Percentiles rank a stretch among this genome's conserved stretches.
Evolutionary conservation across 257 asterid genomes (phyloP).

Genomic region (Gynochthodes officinalis): DNA sequence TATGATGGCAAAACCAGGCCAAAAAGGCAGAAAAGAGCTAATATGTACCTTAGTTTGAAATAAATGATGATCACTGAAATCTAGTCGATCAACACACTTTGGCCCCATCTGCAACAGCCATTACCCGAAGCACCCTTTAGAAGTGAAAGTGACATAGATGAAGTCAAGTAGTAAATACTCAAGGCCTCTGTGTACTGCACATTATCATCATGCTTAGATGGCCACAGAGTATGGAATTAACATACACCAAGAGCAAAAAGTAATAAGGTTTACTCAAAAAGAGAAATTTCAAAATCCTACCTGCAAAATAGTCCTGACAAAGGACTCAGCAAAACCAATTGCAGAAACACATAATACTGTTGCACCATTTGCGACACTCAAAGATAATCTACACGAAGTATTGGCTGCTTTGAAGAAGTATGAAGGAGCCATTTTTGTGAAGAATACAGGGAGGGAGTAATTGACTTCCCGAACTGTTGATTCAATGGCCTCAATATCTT

Average conservation of each 20-base stretch:
- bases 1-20: neutral
- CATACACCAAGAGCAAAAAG: neutral
- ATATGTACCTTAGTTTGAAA: conserved; percentile 52
- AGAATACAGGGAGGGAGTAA: conserved; percentile 48
- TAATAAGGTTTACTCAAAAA: neutral
- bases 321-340: conserved; percentile 78
- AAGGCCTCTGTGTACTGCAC: neutral
- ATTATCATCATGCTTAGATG: neutral
- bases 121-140: conserved; percentile 16
- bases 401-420: conserved; percentile 55
- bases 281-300: conserved; percentile 28
- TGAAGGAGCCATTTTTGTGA: conserved; percentile 62
- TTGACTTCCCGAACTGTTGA: conserved; percentile 44
- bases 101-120: conserved; percentile 73
- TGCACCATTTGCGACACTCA: conserved; percentile 35
- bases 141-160: neutral
- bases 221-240: neutral
- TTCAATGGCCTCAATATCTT: conserved; percentile 44
- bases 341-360: conserved; percentile 74
- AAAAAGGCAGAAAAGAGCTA: neutral
- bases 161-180: neutral
- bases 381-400: conserved; percentile 38
- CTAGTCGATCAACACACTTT: conserved; percentile 61
- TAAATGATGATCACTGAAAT: conserved; percentile 81
- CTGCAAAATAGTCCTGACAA: conserved; percentile 54